phyloP scores from a whole-genome alignment of 768 basidiomycete species.

The Mycena belliarum region DNA sequence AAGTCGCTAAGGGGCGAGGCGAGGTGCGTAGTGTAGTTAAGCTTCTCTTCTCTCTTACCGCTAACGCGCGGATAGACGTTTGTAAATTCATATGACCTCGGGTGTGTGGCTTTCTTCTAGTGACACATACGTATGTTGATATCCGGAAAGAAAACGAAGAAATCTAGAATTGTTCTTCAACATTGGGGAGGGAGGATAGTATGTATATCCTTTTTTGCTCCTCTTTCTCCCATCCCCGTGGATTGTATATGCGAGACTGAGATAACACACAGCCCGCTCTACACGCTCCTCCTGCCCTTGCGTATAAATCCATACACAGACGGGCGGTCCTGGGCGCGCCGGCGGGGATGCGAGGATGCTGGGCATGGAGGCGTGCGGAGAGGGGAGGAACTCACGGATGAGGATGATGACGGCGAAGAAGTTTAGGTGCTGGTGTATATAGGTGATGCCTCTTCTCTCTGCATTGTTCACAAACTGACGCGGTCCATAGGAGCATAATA shows the following conservation, averaged over 20 bases:
- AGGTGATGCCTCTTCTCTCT: too few species aligned
- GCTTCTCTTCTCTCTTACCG: neutral
- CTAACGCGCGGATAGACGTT: conserved; percentile 46
- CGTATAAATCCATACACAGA: conserved; percentile 82
- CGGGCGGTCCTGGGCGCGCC: conserved; percentile 78
- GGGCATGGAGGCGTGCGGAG: conserved; percentile 50
- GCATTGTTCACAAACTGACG: neutral
- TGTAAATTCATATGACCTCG: conserved; percentile 90
- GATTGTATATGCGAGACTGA: neutral
- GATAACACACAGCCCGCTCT: conserved; percentile 56
- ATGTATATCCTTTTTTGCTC: conserved; percentile 34
- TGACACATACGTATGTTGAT: neutral
- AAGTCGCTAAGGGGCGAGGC: conserved; percentile 64
- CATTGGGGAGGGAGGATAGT: conserved; percentile 79
- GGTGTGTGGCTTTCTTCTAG: conserved; percentile 42
- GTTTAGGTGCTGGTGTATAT: neutral
- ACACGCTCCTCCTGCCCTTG: conserved; percentile 82
- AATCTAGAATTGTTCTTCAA: conserved; percentile 91
- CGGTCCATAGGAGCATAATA: too few species aligned
- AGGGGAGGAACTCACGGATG: conserved; percentile 89
- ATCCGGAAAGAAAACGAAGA: conserved; percentile 38
- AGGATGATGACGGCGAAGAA: conserved; percentile 55
- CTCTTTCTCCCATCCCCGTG: neutral
- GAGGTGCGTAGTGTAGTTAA: conserved; percentile 57
- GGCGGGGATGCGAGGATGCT: conserved; percentile 59